phyloP scores from a whole-genome alignment of 805 yeast genomes.

The Pichia insulana region DNA sequence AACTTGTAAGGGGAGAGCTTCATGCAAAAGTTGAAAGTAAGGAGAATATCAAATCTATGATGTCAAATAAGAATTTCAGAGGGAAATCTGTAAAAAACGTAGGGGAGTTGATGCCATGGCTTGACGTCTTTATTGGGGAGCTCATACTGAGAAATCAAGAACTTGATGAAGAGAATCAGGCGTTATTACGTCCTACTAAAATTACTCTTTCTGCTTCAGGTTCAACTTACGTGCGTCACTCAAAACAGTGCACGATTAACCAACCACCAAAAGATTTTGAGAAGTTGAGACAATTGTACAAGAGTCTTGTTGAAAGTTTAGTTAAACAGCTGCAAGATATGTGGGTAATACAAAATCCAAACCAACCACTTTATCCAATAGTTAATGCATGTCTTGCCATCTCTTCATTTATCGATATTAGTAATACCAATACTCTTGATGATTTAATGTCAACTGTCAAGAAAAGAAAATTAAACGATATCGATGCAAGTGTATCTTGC shows the following conservation, averaged over 20 bases:
- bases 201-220: slow-evolving; percentile 33
- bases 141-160: slow-evolving; percentile 63
- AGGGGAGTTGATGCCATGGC: slow-evolving; percentile 66
- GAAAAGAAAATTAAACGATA: neutral
- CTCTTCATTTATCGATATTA: slow-evolving; percentile 37
- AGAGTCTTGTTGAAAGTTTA: slow-evolving; percentile 16
- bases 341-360: slow-evolving; percentile 18
- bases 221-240: slow-evolving; percentile 17
- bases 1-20: slow-evolving; percentile 57
- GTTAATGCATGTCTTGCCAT: slow-evolving; percentile 42
- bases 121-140: slow-evolving; percentile 77
- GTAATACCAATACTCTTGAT: slow-evolving; percentile 20
- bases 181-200: slow-evolving; percentile 45
- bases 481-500: neutral
- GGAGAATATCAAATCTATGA: slow-evolving; percentile 74
- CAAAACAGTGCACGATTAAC: slow-evolving; percentile 35
- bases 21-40: slow-evolving; percentile 46
- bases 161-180: slow-evolving; percentile 52
- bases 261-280: slow-evolving; percentile 30
- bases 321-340: slow-evolving; percentile 10
- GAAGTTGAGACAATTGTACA: slow-evolving; percentile 26
- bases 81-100: slow-evolving; percentile 41
- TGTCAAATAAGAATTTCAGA: slow-evolving; percentile 74
- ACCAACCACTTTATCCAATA: slow-evolving; percentile 35
- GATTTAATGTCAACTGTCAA: slow-evolving; percentile 14